Conservation (phyloP, 192 early-diverging fungal genomes). For the Umbelopsis vinacea region DNA sequence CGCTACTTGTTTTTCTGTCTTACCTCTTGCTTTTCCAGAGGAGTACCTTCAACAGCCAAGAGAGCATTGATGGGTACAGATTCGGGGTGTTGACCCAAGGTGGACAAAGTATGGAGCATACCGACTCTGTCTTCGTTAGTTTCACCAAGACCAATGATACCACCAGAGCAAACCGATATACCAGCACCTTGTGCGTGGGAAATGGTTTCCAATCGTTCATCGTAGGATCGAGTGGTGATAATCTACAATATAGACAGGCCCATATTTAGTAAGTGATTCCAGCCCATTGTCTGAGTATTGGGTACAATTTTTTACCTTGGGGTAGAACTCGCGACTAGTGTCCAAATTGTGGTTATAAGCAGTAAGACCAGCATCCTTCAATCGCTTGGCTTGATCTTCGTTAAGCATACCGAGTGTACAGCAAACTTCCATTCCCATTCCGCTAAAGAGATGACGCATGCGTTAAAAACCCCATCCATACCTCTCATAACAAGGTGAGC, state of each 20-base stretch:
- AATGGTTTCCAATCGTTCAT: constrained; percentile 79
- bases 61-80: constrained; percentile 82
- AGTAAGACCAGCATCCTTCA: constrained; percentile 84
- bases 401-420: constrained; percentile 85
- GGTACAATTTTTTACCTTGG: constrained; percentile 48
- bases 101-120: constrained; percentile 76
- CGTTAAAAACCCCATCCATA: neutral
- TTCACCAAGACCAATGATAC: constrained; percentile 87
- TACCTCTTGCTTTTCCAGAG: constrained; percentile 72
- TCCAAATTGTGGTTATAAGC: constrained; percentile 90
- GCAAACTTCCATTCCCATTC: constrained; percentile 90
- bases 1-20: neutral
- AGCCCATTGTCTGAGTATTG: neutral
- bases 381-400: constrained; percentile 68
- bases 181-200: constrained; percentile 73
- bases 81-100: constrained; percentile 74
- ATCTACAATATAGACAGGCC: constrained; percentile 40
- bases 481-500: neutral
- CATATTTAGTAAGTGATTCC: neutral
- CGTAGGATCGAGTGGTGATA: constrained; percentile 81
- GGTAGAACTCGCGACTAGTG: constrained; percentile 78
- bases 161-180: constrained; percentile 82
- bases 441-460: constrained; percentile 35
- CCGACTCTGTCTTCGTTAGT: constrained; percentile 70
- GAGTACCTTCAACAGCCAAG: constrained; percentile 82